Evolutionary conservation across 352 stramenopile genomes (phyloP).

Genomic region (Plasmopara muralis): DNA sequence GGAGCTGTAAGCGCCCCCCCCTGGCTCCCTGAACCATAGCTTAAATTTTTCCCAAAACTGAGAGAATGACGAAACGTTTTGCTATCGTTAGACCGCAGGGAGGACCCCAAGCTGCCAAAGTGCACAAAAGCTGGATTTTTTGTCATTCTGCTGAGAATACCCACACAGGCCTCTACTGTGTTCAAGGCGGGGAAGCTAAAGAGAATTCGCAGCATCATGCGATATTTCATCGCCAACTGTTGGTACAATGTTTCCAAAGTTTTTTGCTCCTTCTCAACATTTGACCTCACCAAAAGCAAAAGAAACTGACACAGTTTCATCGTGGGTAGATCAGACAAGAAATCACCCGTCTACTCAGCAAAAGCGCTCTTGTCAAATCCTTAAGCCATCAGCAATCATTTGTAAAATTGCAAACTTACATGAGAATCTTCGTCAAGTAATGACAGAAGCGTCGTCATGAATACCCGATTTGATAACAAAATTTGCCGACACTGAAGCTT

Average conservation of each 20-base stretch:
- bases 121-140: constrained; percentile 56
- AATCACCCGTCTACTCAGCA: constrained; percentile 37
- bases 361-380: constrained; percentile 2
- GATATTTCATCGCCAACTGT: constrained; percentile 59
- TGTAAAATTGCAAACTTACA: constrained; percentile 21
- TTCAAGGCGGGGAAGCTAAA: constrained; percentile 65
- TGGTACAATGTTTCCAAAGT: constrained; percentile 62
- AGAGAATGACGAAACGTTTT: constrained; percentile 44
- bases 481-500: constrained; percentile 49
- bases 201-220: constrained; percentile 72
- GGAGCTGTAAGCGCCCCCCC: constrained; percentile 14
- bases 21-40: constrained; percentile 32
- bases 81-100: constrained; percentile 37
- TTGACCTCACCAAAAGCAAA: constrained; percentile 52
- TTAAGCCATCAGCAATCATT: not conserved
- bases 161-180: constrained; percentile 68
- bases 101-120: constrained; percentile 47
- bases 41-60: constrained; percentile 53
- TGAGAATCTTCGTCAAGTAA: constrained; percentile 65
- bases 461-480: constrained; percentile 54
- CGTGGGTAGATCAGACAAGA: constrained; percentile 60
- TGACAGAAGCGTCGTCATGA: constrained; percentile 54
- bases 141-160: constrained; percentile 70
- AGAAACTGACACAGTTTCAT: constrained; percentile 81
- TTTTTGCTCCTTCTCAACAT: constrained; percentile 56